phyloP scores from a whole-genome alignment of 1,139 yeast genomes.

The Blastobotrys persicus region DNA sequence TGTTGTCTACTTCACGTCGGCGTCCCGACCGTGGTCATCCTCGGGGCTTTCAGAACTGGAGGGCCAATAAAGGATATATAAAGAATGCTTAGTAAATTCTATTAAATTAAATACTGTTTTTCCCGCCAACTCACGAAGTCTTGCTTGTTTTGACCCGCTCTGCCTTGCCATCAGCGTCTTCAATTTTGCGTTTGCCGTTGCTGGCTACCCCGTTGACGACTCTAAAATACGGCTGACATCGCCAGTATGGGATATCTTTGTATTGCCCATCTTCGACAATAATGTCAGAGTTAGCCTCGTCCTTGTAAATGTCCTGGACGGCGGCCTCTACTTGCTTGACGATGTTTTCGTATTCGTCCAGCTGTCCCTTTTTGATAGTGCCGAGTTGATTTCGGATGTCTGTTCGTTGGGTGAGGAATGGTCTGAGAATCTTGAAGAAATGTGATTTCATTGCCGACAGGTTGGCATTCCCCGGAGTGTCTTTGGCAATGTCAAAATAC shows the following conservation, averaged over 20 bases:
- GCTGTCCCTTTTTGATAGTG: conserved; percentile 43
- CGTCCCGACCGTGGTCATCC: too few relatives aligned
- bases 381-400: conserved; percentile 79
- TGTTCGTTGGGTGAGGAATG: conserved; percentile 69
- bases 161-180: conserved; percentile 10
- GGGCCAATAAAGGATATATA: too few relatives aligned
- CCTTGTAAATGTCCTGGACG: conserved; percentile 55
- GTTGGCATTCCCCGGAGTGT: conserved; percentile 69
- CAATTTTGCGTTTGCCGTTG: conserved; percentile 23
- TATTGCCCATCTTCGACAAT: conserved; percentile 70
- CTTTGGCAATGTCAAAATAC: conserved; percentile 78
- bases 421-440: conserved; percentile 79
- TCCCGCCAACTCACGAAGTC: background rate
- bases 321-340: conserved; percentile 64
- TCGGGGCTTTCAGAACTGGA: too few relatives aligned
- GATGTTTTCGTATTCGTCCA: conserved; percentile 63
- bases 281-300: conserved; percentile 51
- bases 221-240: conserved; percentile 87
- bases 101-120: background rate
- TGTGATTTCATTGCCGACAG: conserved; percentile 87
- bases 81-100: background rate
- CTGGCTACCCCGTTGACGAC: conserved; percentile 22
- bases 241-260: conserved; percentile 88
- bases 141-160: background rate
- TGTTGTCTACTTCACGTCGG: too few relatives aligned